Conservation (phyloP, 352 stramenopile genomes). For the Chrysophaeum taylorii region DNA sequence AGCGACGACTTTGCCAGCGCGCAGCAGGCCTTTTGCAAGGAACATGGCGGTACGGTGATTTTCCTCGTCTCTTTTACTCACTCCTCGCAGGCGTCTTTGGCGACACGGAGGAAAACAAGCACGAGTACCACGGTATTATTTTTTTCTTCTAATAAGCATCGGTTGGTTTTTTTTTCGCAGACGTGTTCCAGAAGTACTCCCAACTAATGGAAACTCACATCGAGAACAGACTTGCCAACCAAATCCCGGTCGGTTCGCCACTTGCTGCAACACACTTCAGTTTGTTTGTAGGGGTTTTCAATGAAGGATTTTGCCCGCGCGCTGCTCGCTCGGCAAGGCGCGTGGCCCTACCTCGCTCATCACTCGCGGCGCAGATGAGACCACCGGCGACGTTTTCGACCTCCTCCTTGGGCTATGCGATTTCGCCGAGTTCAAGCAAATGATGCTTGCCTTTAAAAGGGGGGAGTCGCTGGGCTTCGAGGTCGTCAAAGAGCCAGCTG, state of each 20-base stretch:
- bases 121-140: background rate
- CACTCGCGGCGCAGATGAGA: background rate
- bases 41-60: no score
- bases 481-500: no score
- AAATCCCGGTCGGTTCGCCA: no score
- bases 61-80: no score
- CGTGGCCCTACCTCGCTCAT: background rate
- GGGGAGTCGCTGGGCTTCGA: no score
- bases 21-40: no score
- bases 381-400: background rate
- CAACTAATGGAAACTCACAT: background rate
- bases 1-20: no score
- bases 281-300: no score
- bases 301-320: background rate
- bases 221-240: no score
- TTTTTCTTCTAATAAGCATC: no score
- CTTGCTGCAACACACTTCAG: no score
- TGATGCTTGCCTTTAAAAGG: background rate
- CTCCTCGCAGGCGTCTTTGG: background rate
- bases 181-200: background rate
- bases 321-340: background rate
- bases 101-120: background rate
- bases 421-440: conserved; percentile 5
- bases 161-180: no score
- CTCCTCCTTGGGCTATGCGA: background rate